Evolutionary conservation across 2,329 filamentous ascomycete genomes (phyloP).

Genomic region (Pseudocercospora macadamiae): DNA sequence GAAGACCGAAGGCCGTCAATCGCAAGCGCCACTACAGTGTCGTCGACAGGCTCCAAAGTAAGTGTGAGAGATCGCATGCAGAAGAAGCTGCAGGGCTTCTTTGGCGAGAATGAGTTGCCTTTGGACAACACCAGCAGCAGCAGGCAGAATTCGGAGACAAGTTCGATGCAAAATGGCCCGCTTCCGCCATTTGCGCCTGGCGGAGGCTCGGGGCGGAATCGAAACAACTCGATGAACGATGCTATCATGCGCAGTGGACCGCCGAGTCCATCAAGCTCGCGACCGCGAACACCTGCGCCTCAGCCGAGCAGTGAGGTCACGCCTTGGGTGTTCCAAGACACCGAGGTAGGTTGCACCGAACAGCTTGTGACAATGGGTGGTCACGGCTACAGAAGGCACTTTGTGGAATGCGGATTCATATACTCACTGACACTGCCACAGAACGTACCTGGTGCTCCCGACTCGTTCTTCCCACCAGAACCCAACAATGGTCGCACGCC

Average conservation of each 20-base stretch:
- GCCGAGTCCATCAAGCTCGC: constrained; percentile 72
- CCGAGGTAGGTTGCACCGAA: constrained; percentile 31
- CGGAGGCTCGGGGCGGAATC: constrained; percentile 60
- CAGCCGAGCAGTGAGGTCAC: constrained; percentile 77
- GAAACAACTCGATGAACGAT: constrained; percentile 81
- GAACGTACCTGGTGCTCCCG: constrained; percentile 31
- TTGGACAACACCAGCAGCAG: constrained; percentile 50
- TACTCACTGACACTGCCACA: constrained; percentile 22
- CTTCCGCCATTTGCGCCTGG: constrained; percentile 57
- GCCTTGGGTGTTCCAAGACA: constrained; percentile 86
- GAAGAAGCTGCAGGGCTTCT: constrained; percentile 88
- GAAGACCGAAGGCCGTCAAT: constrained; percentile 85
- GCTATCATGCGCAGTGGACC: constrained; percentile 57
- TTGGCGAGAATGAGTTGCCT: constrained; percentile 80
- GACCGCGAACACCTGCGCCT: constrained; percentile 72
- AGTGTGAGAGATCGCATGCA: constrained; percentile 70
- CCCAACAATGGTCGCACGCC: constrained; percentile 36
- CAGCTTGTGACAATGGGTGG: not conserved
- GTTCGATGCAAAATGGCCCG: constrained; percentile 39
- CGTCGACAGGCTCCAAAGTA: constrained; percentile 80
- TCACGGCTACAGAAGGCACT: not conserved
- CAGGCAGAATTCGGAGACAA: constrained; percentile 67
- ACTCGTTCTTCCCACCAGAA: constrained; percentile 34
- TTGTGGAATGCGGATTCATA: not conserved
- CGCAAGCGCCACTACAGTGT: constrained; percentile 83